These are phyloP conservation scores for Climacium dendroides DNA, from an alignment of 225 moss, liverwort and hornwort species.

Conservation along the genomic window DNA sequence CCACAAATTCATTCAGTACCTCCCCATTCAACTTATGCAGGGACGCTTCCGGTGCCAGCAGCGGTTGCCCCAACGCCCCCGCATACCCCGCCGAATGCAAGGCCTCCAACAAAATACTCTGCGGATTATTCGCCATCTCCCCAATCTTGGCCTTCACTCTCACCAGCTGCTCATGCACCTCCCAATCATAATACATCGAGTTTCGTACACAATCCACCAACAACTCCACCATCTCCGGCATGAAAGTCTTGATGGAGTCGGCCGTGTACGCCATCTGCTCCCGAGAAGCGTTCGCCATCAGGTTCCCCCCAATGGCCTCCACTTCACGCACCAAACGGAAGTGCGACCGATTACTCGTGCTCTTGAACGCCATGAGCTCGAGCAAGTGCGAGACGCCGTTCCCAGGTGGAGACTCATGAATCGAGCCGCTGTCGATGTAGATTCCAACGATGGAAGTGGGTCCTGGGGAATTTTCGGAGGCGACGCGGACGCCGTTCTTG, in stretches of 20 bases:
- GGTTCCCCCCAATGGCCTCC: slow-evolving; percentile 34
- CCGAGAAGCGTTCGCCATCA: slow-evolving; percentile 34
- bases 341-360: slow-evolving; percentile 31
- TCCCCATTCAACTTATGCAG: slow-evolving; percentile 15
- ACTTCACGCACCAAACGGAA: slow-evolving; percentile 32
- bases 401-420: slow-evolving; percentile 6
- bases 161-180: slow-evolving; percentile 31
- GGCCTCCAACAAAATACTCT: slow-evolving; percentile 22
- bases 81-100: slow-evolving; percentile 36
- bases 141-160: slow-evolving; percentile 25
- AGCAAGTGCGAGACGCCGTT: slow-evolving; percentile 32
- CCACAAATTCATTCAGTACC: slow-evolving; percentile 17
- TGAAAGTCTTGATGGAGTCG: slow-evolving; percentile 8
- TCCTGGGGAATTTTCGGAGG: slow-evolving; percentile 24
- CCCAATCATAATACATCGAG: slow-evolving; percentile 25
- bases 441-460: slow-evolving; percentile 23
- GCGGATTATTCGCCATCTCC: slow-evolving; percentile 28
- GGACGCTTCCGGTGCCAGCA: slow-evolving; percentile 27
- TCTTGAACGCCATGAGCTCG: slow-evolving; percentile 49
- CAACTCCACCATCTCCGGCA: slow-evolving; percentile 50
- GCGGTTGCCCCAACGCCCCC: slow-evolving; percentile 24
- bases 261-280: slow-evolving; percentile 44
- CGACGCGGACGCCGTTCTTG: slow-evolving; percentile 23
- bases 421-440: slow-evolving; percentile 32
- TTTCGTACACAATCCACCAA: slow-evolving; percentile 31